These are phyloP conservation scores for Posidonia australis DNA, from an alignment of 106 monocot genomes.

Conservation along the genomic window DNA sequence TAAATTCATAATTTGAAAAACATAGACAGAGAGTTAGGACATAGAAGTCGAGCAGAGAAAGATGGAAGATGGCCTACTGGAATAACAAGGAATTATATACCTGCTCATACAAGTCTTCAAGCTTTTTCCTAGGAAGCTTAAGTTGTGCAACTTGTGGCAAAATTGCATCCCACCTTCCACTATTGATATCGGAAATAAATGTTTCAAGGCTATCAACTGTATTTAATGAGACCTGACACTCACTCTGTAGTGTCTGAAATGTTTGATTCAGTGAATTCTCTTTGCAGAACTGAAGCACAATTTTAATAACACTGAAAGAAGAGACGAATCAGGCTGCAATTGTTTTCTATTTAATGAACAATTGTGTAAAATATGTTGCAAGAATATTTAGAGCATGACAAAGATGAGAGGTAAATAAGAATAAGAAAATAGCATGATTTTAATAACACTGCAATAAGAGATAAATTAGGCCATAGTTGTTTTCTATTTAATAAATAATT, in stretches of 20 bases:
- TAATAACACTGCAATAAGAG: conserved; percentile 65
- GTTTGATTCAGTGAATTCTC: conserved; percentile 89
- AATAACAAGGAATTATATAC: conserved; percentile 11
- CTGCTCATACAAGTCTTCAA: conserved; percentile 94
- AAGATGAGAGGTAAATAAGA: no score
- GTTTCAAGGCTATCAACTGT: conserved; percentile 93
- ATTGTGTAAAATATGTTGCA: not conserved
- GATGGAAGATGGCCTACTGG: not conserved
- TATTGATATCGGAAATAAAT: conserved; percentile 68
- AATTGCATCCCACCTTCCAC: conserved; percentile 86
- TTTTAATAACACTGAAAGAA: conserved; percentile 81
- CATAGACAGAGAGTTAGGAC: not conserved
- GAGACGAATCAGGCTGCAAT: not conserved
- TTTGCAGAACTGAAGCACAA: conserved; percentile 94
- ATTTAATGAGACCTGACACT: conserved; percentile 91
- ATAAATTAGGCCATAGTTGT: not conserved
- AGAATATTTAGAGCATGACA: no score
- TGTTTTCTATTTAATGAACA: not conserved
- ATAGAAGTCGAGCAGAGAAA: not conserved
- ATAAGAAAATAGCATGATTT: conserved; percentile 14
- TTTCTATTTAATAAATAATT: not conserved
- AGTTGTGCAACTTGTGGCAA: conserved; percentile 88
- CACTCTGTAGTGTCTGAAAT: conserved; percentile 78
- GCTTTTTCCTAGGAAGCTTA: conserved; percentile 79
- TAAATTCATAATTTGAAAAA: no score